A percentile compares a stretch with the other conserved stretches of the same genome.
Conservation (phyloP, 2,329 filamentous ascomycete species). For the Beauveria medogensis region DNA sequence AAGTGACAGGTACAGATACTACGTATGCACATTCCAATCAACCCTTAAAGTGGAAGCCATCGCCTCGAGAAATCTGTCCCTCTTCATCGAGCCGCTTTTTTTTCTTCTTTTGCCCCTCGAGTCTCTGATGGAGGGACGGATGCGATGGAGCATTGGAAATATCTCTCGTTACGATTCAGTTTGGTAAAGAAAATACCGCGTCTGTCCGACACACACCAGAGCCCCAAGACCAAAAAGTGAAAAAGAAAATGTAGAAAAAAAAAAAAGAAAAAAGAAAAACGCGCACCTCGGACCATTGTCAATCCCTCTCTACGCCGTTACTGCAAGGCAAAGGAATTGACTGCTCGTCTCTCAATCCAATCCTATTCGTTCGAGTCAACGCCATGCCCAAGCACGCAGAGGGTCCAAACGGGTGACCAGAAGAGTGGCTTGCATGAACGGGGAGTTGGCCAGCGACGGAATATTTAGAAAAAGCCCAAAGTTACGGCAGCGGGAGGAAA, state of each 20-base stretch:
- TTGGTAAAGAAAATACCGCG: not conserved
- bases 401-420: not conserved
- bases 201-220: not conserved
- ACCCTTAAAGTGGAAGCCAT: not conserved
- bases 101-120: not conserved
- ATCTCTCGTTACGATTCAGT: no score
- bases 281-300: not conserved
- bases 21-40: conserved; percentile 1
- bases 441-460: not conserved
- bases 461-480: not conserved
- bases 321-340: no score
- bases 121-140: no score
- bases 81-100: not conserved
- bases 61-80: not conserved
- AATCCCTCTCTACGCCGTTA: not conserved
- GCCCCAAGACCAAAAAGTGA: not conserved
- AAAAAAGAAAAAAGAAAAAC: not conserved
- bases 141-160: no score
- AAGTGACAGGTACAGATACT: not conserved
- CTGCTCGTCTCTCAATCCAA: not conserved
- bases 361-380: not conserved
- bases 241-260: not conserved
- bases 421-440: conserved; percentile 1
- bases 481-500: not conserved
- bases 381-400: not conserved